phyloP scores from a whole-genome alignment of 345 rosid genomes.

The thale cress (Arabidopsis thaliana) region TAIR10.1 NC_003071.7:8937501-8938000 shows the following conservation, averaged over 20 bases:
- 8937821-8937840: constrained; percentile 36
- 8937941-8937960: constrained; percentile 25
- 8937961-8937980: constrained; percentile 1
- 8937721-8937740: constrained; percentile 39
- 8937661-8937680: background rate
- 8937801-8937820: constrained; percentile 29
- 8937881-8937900: constrained; percentile 28
- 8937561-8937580: background rate
- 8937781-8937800: constrained; percentile 40
- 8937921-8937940: constrained; percentile 34
- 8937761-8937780: constrained; percentile 16
- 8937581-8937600: background rate
- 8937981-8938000: constrained; percentile 3
- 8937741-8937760: constrained; percentile 23
- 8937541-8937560: background rate
- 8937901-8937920: constrained; percentile 43
- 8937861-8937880: constrained; percentile 35
- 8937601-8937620: background rate
- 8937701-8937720: background rate
- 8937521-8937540: background rate
- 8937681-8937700: constrained; percentile 12
- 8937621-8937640: background rate
- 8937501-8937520: background rate
- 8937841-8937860: constrained; percentile 40
- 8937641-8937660: background rate